Conservation (phyloP, 371 early-diverging fungal species). For the Sporodiniella umbellata region DNA sequence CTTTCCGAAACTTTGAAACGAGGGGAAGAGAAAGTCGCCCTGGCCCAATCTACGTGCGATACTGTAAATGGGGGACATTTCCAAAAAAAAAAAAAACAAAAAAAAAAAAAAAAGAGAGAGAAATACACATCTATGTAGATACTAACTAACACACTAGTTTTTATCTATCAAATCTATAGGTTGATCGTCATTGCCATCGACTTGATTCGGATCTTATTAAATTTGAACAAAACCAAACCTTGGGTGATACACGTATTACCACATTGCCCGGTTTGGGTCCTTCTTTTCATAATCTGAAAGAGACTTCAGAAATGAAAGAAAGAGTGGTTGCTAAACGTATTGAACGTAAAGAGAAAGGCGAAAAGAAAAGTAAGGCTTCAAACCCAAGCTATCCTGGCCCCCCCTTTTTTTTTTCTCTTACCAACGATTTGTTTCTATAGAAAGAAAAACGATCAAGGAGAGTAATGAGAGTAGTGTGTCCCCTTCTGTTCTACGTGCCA, state of each 20-base stretch:
- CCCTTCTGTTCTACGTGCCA: slow-evolving; percentile 23
- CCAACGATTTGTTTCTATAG: slow-evolving; percentile 10
- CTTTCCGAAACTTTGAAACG: slow-evolving; percentile 71
- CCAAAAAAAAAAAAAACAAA: too few relatives aligned
- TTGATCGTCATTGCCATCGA: slow-evolving; percentile 30
- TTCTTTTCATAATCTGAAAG: slow-evolving; percentile 32
- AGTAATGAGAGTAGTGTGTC: slow-evolving; percentile 15
- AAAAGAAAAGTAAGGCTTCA: slow-evolving; percentile 40
- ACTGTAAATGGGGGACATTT: too few relatives aligned
- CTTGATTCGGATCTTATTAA: slow-evolving; percentile 43
- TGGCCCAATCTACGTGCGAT: slow-evolving; percentile 88
- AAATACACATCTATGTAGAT: too few relatives aligned
- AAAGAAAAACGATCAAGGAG: slow-evolving; percentile 20
- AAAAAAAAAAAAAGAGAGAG: neutral
- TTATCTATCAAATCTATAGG: slow-evolving; percentile 5
- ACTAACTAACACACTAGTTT: too few relatives aligned
- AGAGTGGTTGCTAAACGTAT: slow-evolving; percentile 17
- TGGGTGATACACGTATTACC: slow-evolving; percentile 37
- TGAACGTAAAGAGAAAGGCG: slow-evolving; percentile 36
- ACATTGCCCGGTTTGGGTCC: slow-evolving; percentile 40
- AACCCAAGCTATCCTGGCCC: too few relatives aligned
- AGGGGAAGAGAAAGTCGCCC: slow-evolving; percentile 86
- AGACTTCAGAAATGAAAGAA: slow-evolving; percentile 30
- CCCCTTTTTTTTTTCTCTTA: too few relatives aligned
- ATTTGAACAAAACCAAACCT: slow-evolving; percentile 41